Percentiles rank a stretch among this genome's conserved stretches.
These are phyloP conservation scores for Phytophthora litchii DNA, from an alignment of 352 stramenopile genomes.

Conservation along the genomic window DNA sequence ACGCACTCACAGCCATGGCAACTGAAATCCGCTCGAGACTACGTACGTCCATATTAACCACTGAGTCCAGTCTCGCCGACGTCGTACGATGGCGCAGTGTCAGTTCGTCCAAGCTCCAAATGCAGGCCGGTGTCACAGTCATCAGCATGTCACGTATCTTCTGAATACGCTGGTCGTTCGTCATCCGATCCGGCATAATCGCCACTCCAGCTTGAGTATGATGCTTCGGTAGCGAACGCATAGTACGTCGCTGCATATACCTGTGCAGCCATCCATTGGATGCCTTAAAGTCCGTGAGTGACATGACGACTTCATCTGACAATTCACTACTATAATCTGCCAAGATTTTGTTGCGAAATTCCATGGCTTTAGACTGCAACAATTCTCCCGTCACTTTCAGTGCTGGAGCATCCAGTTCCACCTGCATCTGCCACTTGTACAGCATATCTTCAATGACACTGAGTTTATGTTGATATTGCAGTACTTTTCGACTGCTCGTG, in stretches of 20 bases:
- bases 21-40: slow-evolving; percentile 62
- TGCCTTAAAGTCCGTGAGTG: slow-evolving; percentile 85
- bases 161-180: slow-evolving; percentile 49
- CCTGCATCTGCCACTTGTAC: slow-evolving; percentile 86
- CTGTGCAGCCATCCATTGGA: slow-evolving; percentile 85
- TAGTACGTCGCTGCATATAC: slow-evolving; percentile 76
- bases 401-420: slow-evolving; percentile 67
- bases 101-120: slow-evolving; percentile 78
- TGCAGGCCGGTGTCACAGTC: slow-evolving; percentile 54
- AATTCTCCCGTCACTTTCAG: slow-evolving; percentile 80
- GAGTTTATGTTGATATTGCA: slow-evolving; percentile 86
- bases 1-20: slow-evolving; percentile 59
- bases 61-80: slow-evolving; percentile 36
- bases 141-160: slow-evolving; percentile 58
- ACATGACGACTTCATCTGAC: slow-evolving; percentile 74
- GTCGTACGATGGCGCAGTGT: slow-evolving; percentile 55
- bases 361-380: slow-evolving; percentile 78
- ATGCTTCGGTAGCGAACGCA: slow-evolving; percentile 65
- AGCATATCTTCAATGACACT: slow-evolving; percentile 89
- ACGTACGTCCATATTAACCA: slow-evolving; percentile 53
- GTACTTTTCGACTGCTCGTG: slow-evolving; percentile 75
- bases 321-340: slow-evolving; percentile 70
- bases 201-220: slow-evolving; percentile 24
- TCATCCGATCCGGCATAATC: slow-evolving; percentile 20
- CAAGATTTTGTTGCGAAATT: slow-evolving; percentile 85